These are phyloP conservation scores for Anisodus acutangulus DNA, from an alignment of 257 asterid species.

Conservation along the genomic window DNA sequence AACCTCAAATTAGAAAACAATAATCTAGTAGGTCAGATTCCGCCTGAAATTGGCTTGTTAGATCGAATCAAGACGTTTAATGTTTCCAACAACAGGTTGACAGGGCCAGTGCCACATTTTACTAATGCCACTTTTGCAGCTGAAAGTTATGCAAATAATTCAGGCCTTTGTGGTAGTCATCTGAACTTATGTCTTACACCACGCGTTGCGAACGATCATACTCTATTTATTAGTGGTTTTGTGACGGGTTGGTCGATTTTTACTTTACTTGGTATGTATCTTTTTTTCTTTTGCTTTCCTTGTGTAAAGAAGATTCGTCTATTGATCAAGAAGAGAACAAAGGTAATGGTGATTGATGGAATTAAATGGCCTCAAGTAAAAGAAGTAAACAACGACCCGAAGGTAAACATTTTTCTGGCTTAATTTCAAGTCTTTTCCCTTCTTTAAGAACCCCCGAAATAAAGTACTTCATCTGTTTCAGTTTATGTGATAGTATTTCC, in stretches of 20 bases:
- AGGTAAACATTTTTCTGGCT: background rate
- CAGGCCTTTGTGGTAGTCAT: background rate
- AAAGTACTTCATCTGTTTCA: no score
- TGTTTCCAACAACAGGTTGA: background rate
- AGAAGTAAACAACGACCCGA: background rate
- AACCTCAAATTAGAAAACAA: background rate
- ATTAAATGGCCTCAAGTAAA: background rate
- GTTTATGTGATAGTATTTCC: no score
- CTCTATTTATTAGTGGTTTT: background rate
- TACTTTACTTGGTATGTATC: constrained; percentile 5
- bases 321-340: background rate
- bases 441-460: no score
- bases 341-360: background rate
- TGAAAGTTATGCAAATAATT: background rate
- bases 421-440: background rate
- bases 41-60: accelerated
- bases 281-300: background rate
- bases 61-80: background rate
- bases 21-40: background rate
- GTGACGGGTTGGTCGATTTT: background rate
- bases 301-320: background rate
- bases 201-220: background rate
- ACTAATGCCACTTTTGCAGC: background rate
- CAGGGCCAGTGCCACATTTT: background rate
- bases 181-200: accelerated